A percentile compares a stretch with the other conserved stretches of the same genome.
Conservation (phyloP, 768 basidiomycete species). For the Tephrocybe rancida region DNA sequence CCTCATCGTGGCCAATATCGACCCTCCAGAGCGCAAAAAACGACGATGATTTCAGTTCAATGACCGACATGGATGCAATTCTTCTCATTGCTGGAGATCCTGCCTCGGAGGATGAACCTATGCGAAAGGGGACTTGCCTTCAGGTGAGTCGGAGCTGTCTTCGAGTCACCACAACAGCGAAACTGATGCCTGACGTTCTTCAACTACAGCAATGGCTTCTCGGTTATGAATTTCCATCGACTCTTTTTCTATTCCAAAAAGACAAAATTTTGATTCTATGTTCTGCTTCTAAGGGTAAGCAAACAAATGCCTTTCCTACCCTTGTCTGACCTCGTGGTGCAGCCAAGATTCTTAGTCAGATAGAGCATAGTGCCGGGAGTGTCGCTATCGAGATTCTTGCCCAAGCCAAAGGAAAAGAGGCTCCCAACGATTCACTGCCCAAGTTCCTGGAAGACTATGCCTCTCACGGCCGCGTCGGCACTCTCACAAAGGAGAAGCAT, state of each 20-base stretch:
- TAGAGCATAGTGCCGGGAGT: conserved; percentile 55
- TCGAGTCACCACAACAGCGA: background rate
- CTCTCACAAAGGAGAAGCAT: conserved; percentile 80
- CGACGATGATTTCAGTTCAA: conserved; percentile 71
- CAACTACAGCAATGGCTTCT: conserved; percentile 85
- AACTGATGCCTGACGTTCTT: conserved; percentile 18
- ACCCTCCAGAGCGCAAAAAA: conserved; percentile 57
- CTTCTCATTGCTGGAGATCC: conserved; percentile 78
- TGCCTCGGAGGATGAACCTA: conserved; percentile 84
- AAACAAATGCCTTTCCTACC: background rate
- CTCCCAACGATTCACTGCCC: conserved; percentile 70
- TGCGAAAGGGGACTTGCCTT: conserved; percentile 87
- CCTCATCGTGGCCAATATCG: conserved; percentile 13
- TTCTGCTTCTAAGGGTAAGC: conserved; percentile 83
- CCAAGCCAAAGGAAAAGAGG: conserved; percentile 81
- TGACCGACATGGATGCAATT: conserved; percentile 71
- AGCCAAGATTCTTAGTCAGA: conserved; percentile 88
- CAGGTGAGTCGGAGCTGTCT: conserved; percentile 58
- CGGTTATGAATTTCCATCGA: conserved; percentile 97
- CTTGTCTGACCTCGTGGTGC: conserved; percentile 9
- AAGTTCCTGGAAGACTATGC: conserved; percentile 66
- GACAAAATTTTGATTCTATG: conserved; percentile 79
- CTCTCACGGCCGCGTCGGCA: conserved; percentile 68
- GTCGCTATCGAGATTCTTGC: conserved; percentile 77
- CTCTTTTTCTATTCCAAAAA: conserved; percentile 82